Percentiles rank a stretch among this genome's conserved stretches.
Evolutionary conservation across 2,329 filamentous ascomycete species (phyloP).

Genomic region (Neurospora sp.): DNA sequence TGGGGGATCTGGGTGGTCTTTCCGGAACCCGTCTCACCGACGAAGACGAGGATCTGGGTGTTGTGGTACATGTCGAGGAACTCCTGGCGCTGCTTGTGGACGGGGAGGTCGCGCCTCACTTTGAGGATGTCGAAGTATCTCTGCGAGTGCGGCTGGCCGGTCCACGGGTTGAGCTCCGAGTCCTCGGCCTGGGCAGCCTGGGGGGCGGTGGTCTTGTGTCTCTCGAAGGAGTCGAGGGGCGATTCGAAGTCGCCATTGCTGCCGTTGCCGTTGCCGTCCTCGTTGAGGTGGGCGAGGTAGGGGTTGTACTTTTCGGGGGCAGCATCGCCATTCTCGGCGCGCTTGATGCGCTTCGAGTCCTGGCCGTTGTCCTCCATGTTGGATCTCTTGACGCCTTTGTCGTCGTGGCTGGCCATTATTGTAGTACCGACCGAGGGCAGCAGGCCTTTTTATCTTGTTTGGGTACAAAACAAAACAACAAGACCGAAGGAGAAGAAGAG

Average conservation of each 20-base stretch:
- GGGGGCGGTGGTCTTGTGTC: constrained; percentile 70
- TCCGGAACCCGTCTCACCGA: constrained; percentile 97
- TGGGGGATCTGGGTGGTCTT: constrained; percentile 99
- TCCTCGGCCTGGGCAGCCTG: constrained; percentile 70
- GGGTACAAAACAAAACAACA: neutral
- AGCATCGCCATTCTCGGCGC: constrained; percentile 17
- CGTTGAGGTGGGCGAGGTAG: constrained; percentile 85
- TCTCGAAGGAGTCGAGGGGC: constrained; percentile 56
- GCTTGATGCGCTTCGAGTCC: constrained; percentile 24
- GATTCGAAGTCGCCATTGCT: constrained; percentile 26
- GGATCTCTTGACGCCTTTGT: constrained; percentile 32
- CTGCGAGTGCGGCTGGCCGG: constrained; percentile 61
- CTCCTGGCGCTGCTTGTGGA: constrained; percentile 88
- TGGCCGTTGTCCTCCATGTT: constrained; percentile 33
- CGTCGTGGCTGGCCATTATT: constrained; percentile 28
- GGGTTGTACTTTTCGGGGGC: constrained; percentile 51
- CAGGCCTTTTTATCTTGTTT: neutral
- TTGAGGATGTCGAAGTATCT: constrained; percentile 88
- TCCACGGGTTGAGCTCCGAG: constrained; percentile 79
- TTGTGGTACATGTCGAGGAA: constrained; percentile 90
- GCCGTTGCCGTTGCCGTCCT: constrained; percentile 34
- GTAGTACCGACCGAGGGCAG: neutral
- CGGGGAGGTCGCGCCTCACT: constrained; percentile 74
- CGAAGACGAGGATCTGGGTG: constrained; percentile 93
- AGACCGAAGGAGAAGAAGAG: neutral